These are phyloP conservation scores for Pichia thaimueangensis DNA, from an alignment of 805 yeast species.

Conservation along the genomic window DNA sequence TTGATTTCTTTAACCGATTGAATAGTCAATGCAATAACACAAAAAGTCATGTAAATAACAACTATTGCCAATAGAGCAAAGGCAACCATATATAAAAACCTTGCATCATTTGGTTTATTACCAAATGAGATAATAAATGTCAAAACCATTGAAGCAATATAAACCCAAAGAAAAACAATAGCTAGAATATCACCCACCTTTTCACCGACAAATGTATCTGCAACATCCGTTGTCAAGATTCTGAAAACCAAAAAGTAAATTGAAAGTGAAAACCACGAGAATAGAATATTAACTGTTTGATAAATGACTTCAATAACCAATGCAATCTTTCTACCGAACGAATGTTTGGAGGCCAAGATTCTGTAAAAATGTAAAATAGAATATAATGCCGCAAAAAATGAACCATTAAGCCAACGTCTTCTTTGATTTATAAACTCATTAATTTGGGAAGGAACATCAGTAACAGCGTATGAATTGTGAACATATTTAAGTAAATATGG, in stretches of 20 bases:
- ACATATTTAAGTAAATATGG: conserved; percentile 79
- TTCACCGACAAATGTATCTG: conserved; percentile 39
- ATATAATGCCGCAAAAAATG: conserved; percentile 90
- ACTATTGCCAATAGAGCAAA: conserved; percentile 71
- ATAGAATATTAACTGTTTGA: conserved; percentile 62
- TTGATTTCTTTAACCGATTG: conserved; percentile 51
- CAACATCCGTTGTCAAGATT: conserved; percentile 72
- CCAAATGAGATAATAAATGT: conserved; percentile 90
- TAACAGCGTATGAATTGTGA: conserved; percentile 81
- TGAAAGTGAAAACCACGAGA: conserved; percentile 88
- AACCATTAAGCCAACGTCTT: conserved; percentile 95
- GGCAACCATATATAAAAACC: conserved; percentile 61
- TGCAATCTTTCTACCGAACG: conserved; percentile 57
- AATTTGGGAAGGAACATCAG: conserved; percentile 88
- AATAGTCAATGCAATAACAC: conserved; percentile 66
- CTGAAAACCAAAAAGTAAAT: conserved; percentile 86
- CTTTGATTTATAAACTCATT: conserved; percentile 88
- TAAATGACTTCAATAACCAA: conserved; percentile 73
- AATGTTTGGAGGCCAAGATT: conserved; percentile 72
- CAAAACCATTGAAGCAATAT: conserved; percentile 65
- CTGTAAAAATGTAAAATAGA: conserved; percentile 69
- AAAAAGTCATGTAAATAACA: conserved; percentile 73
- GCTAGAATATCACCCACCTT: conserved; percentile 69
- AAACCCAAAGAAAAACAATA: conserved; percentile 79
- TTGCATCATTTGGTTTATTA: conserved; percentile 87